Evolutionary conservation across 2,329 filamentous ascomycete species (phyloP).

Genomic region (Apiospora saccharicola): DNA sequence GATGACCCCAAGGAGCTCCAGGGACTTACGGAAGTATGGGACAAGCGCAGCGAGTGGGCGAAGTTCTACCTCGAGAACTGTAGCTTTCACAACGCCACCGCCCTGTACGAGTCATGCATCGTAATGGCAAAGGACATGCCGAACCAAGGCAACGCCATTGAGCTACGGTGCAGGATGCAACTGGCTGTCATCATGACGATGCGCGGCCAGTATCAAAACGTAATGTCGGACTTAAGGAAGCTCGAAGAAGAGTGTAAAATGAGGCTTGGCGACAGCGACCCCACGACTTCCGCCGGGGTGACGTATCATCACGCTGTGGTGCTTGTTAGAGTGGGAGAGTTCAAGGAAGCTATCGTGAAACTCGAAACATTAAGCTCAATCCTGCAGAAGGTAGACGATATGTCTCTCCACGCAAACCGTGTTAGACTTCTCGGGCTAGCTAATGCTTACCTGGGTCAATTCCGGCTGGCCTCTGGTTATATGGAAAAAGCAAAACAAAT

Average conservation of each 20-base stretch:
- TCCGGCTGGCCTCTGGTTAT: background rate
- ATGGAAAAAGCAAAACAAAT: background rate
- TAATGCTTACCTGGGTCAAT: background rate
- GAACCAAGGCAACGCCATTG: background rate
- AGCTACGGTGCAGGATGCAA: background rate
- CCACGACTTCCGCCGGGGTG: background rate
- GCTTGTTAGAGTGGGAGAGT: background rate
- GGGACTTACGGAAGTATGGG: background rate
- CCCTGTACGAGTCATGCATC: background rate
- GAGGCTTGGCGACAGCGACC: background rate
- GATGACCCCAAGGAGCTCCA: background rate
- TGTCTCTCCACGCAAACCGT: background rate
- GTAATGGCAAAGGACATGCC: background rate
- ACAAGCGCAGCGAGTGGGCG: background rate
- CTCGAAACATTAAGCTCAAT: background rate
- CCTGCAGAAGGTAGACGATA: too few species aligned
- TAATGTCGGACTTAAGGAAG: background rate
- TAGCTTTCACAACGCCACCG: background rate
- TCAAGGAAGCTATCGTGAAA: background rate
- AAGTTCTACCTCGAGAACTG: background rate
- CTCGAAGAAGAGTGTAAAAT: background rate
- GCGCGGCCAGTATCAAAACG: background rate
- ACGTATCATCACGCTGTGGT: background rate
- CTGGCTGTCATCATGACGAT: background rate
- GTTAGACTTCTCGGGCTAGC: background rate